Base-by-base conservation (phyloP, 495 filamentous ascomycete genomes). In the Hypoxylon trugodes region DNA sequence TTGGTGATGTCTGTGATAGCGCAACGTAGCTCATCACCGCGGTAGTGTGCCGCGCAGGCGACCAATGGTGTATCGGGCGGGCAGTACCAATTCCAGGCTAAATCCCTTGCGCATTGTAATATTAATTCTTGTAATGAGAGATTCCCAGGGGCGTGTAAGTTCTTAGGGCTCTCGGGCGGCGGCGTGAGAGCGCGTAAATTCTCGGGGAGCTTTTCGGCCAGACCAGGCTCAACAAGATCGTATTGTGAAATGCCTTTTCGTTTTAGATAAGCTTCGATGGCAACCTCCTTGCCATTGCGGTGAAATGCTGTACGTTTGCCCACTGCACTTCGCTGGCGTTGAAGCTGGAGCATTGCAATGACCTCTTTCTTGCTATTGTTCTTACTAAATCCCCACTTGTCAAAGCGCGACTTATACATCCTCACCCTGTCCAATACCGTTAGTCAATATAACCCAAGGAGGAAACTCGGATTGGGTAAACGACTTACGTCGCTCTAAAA, bases 241-340 rank as follows among this genome's bases (percentile, higher is more conserved):
- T 73, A 72, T 19, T 73, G 68, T 4, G 74, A 72, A 26, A 76
- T 70, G 16, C 74, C 74, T 47, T 76, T 76, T 32, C 74, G 62
- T 40, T 71, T 74, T 18, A 76, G 66, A 38, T 76, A 76, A 4
- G 69, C 69, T 35, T 74, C 71, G 43, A 76, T 68, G 36, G 71
- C 72, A 7, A 76, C 71, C 46, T 74, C 68, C 13, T 69, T 71
- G 5, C 72, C 70, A 30, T 76, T 74, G 22, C 74, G 68, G 21
- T 70, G 70, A 36, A 76, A 76, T 2, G 69, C 61, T 6, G 74
- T 73, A 30, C 70, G 68, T 50, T 76, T 76, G 49, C 74, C 74
- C 32, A 72, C 62, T 25, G 74, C 74, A 43, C 64, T 70, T 46
- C 74, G 72, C 56, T 74, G 72, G 21, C 73, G 69, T 43, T 76